phyloP scores from a whole-genome alignment of 768 basidiomycete genomes.

The Fibroporia radiculosa region DNA sequence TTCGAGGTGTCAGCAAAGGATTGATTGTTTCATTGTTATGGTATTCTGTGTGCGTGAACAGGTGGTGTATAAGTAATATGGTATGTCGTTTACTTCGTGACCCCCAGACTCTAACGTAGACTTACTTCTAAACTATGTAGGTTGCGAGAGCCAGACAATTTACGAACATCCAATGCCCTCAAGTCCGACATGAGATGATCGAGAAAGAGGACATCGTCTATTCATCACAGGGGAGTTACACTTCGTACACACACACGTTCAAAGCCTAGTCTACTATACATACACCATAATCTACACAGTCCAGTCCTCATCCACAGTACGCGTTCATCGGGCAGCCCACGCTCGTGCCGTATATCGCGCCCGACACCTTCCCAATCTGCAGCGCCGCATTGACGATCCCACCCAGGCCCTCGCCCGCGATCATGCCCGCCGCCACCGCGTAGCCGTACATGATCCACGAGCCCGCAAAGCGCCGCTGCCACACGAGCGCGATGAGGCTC shows the following conservation, averaged over 20 bases:
- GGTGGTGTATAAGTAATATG: too few relatives aligned
- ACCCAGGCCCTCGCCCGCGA: conserved; percentile 34
- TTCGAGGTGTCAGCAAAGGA: too few relatives aligned
- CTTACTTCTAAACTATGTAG: too few relatives aligned
- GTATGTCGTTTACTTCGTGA: too few relatives aligned
- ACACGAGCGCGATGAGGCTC: conserved; percentile 10
- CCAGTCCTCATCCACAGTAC: conserved; percentile 20
- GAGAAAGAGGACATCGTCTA: too few relatives aligned
- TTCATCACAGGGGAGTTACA: too few relatives aligned
- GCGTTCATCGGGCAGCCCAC: conserved; percentile 22
- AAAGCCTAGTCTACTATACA: not conserved
- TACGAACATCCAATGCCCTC: too few relatives aligned
- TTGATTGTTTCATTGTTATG: too few relatives aligned
- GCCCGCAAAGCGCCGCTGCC: conserved; percentile 9
- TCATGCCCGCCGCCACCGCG: conserved; percentile 30
- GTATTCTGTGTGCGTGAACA: too few relatives aligned
- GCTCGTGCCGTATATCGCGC: conserved; percentile 20
- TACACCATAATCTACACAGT: not conserved
- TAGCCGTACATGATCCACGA: conserved; percentile 23
- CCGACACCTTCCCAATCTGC: conserved; percentile 23
- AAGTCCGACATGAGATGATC: too few relatives aligned
- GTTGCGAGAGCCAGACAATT: too few relatives aligned
- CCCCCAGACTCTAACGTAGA: too few relatives aligned
- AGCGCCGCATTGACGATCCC: conserved; percentile 26
- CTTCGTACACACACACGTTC: not conserved